These are phyloP conservation scores for Luzula sylvatica DNA, from an alignment of 176 grass and related monocot species.

Conservation along the genomic window DNA sequence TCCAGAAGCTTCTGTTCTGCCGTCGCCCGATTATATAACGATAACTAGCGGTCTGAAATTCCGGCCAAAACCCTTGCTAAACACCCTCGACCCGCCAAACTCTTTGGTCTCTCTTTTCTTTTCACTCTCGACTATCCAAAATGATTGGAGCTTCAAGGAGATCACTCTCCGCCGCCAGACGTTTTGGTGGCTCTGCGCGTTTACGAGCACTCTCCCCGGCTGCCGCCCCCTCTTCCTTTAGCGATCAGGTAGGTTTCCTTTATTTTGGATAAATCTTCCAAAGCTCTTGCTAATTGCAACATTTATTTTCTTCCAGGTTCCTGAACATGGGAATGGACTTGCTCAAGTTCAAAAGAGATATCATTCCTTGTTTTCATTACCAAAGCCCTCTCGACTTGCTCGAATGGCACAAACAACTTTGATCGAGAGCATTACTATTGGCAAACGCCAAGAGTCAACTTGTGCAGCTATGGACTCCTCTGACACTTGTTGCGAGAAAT, in stretches of 20 bases:
- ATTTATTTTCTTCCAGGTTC: conserved; percentile 26
- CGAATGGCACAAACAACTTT: conserved; percentile 12
- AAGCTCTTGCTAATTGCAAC: neutral
- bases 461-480: conserved; percentile 55
- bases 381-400: conserved; percentile 17
- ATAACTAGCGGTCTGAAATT: neutral
- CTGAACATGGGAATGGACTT: conserved; percentile 19
- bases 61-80: neutral
- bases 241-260: conserved; percentile 3
- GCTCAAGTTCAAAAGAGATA: conserved; percentile 35
- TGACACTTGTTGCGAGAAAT: conserved; percentile 37
- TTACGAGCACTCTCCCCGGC: conserved; percentile 17
- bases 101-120: conserved; percentile 27
- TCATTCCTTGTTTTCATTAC: conserved; percentile 29
- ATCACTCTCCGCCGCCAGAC: conserved; percentile 32
- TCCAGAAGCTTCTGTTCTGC: conserved; percentile 19
- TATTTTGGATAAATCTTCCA: neutral
- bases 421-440: conserved; percentile 26
- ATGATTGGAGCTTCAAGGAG: conserved; percentile 85
- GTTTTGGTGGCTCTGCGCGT: conserved; percentile 20
- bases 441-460: conserved; percentile 53
- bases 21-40: neutral
- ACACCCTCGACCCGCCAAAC: no score
- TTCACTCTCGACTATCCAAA: conserved; percentile 1
- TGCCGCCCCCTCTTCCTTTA: conserved; percentile 13